Base-by-base conservation (phyloP, 495 filamentous ascomycete genomes). In the Talaromyces trachyspermus region DNA sequence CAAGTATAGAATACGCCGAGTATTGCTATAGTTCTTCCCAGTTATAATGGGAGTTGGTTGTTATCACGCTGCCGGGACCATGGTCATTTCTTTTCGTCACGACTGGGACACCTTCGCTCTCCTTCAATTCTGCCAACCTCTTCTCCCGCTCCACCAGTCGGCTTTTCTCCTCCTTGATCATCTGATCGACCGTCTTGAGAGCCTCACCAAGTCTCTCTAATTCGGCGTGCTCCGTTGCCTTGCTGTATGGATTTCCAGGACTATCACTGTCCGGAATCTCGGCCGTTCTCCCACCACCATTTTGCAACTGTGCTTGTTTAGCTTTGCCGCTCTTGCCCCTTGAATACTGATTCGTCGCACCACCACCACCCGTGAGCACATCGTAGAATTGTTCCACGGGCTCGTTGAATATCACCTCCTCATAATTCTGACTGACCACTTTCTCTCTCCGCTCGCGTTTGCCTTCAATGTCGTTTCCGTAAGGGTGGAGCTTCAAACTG, bases 361-460 rank as follows among this genome's bases (percentile, higher is more conserved):
- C 18, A n/a, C 39, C 39, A 19, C 84, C 83, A 1, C 80, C 80
- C 1, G 84, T 91, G 40, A 96, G 69, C 8, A 88, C 61, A 20
- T 92, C 85, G 61, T 86, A 91, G 61, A 95, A 92, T 27, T 82
- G 78, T 58, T 94, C 89, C 51, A 88, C 86, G 0, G 92, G 92
- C 71, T 97, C 92, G 63, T 95, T 95, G 72, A 98, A 98, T 25
- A 95, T 74, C 33, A 95, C 79, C 59, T 95, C 88, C 63, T 98
- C 92, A 57, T 95, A 88, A 23, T 77, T 75, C 71, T 89, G 88
- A 41, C 80, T 77, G 11, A 80, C 62, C 15, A 97, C 80, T 32
- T 81, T 71, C 30, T 83, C 81, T 49, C 77, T 65, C 27, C 77
- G 65, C 54, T 77, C 72, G 60, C 82, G 75, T 61, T 84, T 80